Conservation (phyloP, 225 moss, liverwort and hornwort genomes). For the Physcomitrium patens region DNA sequence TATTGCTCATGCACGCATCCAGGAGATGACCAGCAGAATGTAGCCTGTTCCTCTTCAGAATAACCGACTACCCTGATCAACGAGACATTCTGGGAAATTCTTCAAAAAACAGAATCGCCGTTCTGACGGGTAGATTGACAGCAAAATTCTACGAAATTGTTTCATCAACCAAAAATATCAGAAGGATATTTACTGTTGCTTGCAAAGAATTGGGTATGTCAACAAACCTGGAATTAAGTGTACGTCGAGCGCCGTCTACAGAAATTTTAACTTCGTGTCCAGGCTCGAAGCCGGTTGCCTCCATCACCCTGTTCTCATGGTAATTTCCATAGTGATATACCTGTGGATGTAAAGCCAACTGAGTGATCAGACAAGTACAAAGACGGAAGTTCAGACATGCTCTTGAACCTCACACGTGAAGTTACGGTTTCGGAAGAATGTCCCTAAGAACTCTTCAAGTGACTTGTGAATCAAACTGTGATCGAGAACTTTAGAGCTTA, state of each 20-base stretch:
- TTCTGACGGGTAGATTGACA: conserved; percentile 1
- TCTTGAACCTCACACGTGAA: background rate
- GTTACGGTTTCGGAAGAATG: background rate
- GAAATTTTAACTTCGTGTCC: conserved; percentile 56
- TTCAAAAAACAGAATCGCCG: conserved; percentile 10
- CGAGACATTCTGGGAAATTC: background rate
- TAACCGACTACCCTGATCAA: conserved; percentile 11
- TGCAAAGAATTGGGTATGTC: conserved; percentile 6
- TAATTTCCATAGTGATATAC: conserved; percentile 73
- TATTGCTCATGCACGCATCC: conserved; percentile 64
- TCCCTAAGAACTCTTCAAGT: background rate
- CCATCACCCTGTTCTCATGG: conserved; percentile 12
- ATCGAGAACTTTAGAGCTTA: conserved; percentile 29
- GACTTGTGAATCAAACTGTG: background rate
- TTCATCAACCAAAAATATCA: no score
- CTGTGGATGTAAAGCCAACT: conserved; percentile 37
- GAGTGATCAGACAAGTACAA: conserved; percentile 1
- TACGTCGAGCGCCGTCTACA: conserved; percentile 58
- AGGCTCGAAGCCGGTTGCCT: conserved; percentile 43
- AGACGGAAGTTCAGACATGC: background rate
- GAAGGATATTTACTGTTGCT: background rate
- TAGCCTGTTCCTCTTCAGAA: conserved; percentile 48
- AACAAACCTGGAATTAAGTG: conserved; percentile 64
- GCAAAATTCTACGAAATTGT: background rate
- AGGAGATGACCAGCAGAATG: conserved; percentile 84